Evolutionary conservation across 1,139 yeast genomes (phyloP).

Genomic region (Magnusiomyces paraingens): DNA sequence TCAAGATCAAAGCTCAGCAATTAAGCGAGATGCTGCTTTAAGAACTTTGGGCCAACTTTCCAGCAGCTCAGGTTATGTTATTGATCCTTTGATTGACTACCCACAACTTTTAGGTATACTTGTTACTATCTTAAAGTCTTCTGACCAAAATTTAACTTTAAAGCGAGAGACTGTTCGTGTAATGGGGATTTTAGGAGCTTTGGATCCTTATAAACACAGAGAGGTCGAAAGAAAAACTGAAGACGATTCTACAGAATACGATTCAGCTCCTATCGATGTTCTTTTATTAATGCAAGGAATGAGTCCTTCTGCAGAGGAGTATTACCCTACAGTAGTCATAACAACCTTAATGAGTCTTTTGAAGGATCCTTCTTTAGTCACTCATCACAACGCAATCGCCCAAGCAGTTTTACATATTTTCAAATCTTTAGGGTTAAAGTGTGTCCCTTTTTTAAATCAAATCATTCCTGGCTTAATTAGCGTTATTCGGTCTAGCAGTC

Average conservation of each 20-base stretch:
- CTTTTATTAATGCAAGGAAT: conserved; percentile 87
- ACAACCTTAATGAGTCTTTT: conserved; percentile 74
- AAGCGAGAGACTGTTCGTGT: conserved; percentile 83
- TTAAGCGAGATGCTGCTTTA: conserved; percentile 84
- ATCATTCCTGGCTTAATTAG: conserved; percentile 81
- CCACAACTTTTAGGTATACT: conserved; percentile 82
- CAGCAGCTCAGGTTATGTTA: conserved; percentile 88
- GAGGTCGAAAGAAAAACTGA: conserved; percentile 71
- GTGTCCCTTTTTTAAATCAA: conserved; percentile 79
- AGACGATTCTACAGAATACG: conserved; percentile 64
- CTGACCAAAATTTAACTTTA: conserved; percentile 62
- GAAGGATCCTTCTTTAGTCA: conserved; percentile 74
- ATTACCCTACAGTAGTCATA: conserved; percentile 92
- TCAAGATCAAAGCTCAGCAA: conserved; percentile 83
- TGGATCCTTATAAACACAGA: conserved; percentile 92
- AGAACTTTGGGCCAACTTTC: conserved; percentile 84
- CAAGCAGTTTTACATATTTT: conserved; percentile 90
- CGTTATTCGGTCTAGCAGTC: conserved; percentile 82
- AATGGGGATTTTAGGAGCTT: conserved; percentile 89
- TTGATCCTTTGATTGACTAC: conserved; percentile 84
- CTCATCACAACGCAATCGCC: conserved; percentile 85
- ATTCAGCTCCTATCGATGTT: conserved; percentile 85
- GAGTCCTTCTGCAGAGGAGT: conserved; percentile 90
- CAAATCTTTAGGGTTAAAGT: conserved; percentile 78
- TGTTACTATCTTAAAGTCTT: conserved; percentile 68